phyloP scores from a whole-genome alignment of 192 early-diverging fungal genomes.

The Glomus cerebriforme region DNA sequence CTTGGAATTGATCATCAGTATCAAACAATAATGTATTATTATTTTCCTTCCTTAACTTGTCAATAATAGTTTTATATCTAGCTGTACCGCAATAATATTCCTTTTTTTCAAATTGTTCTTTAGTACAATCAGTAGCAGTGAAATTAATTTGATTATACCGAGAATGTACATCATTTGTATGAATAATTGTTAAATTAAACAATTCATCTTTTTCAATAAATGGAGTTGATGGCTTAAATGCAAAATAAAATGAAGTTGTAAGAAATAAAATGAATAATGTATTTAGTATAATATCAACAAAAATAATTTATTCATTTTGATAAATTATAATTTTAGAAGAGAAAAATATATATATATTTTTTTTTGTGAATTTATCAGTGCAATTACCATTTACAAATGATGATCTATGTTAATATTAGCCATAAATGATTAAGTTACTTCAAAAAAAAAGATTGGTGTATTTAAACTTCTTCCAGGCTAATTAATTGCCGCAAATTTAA shows the following conservation, averaged over 20 bases:
- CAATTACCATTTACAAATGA: too few relatives aligned
- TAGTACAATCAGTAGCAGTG: slow-evolving; percentile 38
- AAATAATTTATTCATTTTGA: not conserved
- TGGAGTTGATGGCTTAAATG: not conserved
- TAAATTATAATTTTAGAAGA: too few relatives aligned
- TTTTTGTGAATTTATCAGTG: too few relatives aligned
- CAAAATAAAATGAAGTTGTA: not conserved
- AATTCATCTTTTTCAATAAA: slow-evolving; percentile 24
- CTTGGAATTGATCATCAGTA: slow-evolving; percentile 68
- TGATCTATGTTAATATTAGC: too few relatives aligned
- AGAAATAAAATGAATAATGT: not conserved
- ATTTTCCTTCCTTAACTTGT: slow-evolving; percentile 51
- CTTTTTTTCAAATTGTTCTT: slow-evolving; percentile 32
- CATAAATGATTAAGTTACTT: too few relatives aligned
- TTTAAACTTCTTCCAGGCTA: too few relatives aligned
- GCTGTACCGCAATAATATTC: slow-evolving; percentile 62
- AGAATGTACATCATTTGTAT: slow-evolving; percentile 49
- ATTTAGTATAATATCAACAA: not conserved
- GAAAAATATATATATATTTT: not conserved
- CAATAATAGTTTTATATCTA: slow-evolving; percentile 61
- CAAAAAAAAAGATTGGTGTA: too few relatives aligned
- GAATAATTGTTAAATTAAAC: slow-evolving; percentile 44
- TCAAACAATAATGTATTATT: slow-evolving; percentile 64
- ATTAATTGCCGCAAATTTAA: too few relatives aligned
- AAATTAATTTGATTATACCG: slow-evolving; percentile 40